Percentiles rank a stretch among this genome's conserved stretches.
Evolutionary conservation across 352 stramenopile genomes (phyloP).

Genomic region (Phytopythium sindhum): DNA sequence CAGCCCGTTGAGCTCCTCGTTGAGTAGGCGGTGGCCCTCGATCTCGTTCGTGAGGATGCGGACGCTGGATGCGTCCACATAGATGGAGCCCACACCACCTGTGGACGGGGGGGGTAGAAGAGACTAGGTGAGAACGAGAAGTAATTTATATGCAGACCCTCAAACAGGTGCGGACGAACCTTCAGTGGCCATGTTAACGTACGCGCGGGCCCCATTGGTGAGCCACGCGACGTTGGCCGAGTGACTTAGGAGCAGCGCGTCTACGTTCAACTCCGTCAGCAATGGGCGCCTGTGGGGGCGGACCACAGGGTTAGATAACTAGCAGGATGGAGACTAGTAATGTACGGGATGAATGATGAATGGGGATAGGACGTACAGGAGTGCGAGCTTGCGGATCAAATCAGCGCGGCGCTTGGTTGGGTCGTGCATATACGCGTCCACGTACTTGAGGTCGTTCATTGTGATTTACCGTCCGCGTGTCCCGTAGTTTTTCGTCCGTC

Average conservation of each 20-base stretch:
- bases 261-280: slow-evolving; percentile 34
- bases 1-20: slow-evolving; percentile 63
- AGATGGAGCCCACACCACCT: slow-evolving; percentile 61
- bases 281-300: slow-evolving; percentile 31
- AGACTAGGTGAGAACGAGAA: neutral
- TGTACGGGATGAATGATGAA: no score
- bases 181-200: slow-evolving; percentile 69
- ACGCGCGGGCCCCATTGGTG: slow-evolving; percentile 52
- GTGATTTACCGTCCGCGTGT: neutral
- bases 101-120: slow-evolving; percentile 1
- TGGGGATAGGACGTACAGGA: slow-evolving; percentile 22
- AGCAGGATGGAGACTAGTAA: no score
- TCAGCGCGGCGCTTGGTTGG: slow-evolving; percentile 34
- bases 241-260: slow-evolving; percentile 52
- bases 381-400: slow-evolving; percentile 42
- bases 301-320: neutral
- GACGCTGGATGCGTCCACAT: slow-evolving; percentile 46
- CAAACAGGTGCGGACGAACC: slow-evolving; percentile 15
- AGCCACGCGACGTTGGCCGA: slow-evolving; percentile 72
- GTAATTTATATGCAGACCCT: neutral
- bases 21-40: slow-evolving; percentile 64
- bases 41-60: slow-evolving; percentile 71
- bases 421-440: slow-evolving; percentile 51
- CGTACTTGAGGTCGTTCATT: slow-evolving; percentile 59
- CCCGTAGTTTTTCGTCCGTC: neutral